Percentiles rank a stretch among this genome's conserved stretches.
These are phyloP conservation scores for Nigrospora osmanthi DNA, from an alignment of 2,329 filamentous ascomycete species.

Conservation along the genomic window DNA sequence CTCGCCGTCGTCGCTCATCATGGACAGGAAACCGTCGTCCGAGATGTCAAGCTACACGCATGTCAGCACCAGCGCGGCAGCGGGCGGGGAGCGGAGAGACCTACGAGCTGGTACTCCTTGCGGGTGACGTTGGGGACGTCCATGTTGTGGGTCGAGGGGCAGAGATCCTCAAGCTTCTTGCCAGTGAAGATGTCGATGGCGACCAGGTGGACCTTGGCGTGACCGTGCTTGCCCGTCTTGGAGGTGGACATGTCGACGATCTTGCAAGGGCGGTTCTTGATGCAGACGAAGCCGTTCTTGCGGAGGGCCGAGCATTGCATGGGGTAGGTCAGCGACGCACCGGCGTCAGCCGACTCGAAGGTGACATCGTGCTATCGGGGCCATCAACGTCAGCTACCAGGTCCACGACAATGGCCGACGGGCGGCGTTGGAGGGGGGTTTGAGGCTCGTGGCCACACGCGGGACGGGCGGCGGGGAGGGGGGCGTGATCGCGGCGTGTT, in stretches of 20 bases:
- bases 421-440: too few relatives aligned
- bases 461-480: background rate
- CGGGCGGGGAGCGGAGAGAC: slow-evolving; percentile 26
- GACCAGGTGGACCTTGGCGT: slow-evolving; percentile 99
- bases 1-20: slow-evolving; percentile 80
- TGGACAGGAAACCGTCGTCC: slow-evolving; percentile 89
- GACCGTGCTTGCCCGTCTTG: slow-evolving; percentile 99
- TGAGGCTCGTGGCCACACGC: too few relatives aligned
- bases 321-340: slow-evolving; percentile 87
- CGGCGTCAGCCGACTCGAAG: slow-evolving; percentile 94
- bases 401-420: background rate
- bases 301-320: slow-evolving; percentile 99
- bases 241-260: slow-evolving; percentile 99
- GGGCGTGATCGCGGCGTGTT: too few relatives aligned
- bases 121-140: slow-evolving; percentile 92
- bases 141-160: slow-evolving; percentile 96
- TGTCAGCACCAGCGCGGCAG: background rate
- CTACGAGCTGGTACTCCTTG: slow-evolving; percentile 89
- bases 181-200: slow-evolving; percentile 98
- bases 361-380: slow-evolving; percentile 51
- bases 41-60: slow-evolving; percentile 70
- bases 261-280: slow-evolving; percentile 99
- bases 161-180: slow-evolving; percentile 99
- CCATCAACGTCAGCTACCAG: slow-evolving; percentile 3
- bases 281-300: slow-evolving; percentile 98